These are phyloP conservation scores for Crassisporium funariophilum DNA, from an alignment of 768 basidiomycete species.

Conservation along the genomic window DNA sequence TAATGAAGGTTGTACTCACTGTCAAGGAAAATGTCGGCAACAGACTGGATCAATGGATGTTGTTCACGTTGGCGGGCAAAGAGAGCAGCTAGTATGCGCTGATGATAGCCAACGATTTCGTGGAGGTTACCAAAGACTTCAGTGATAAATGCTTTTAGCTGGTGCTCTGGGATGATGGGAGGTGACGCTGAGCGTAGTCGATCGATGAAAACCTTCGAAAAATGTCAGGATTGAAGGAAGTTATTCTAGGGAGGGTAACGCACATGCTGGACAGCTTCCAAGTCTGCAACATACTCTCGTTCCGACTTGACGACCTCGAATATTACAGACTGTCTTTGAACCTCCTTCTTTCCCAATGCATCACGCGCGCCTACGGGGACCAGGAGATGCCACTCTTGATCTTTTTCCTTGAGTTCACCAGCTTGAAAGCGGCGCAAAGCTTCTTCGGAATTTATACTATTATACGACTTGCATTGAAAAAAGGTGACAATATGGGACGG, in stretches of 20 bases:
- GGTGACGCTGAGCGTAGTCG: constrained; percentile 63
- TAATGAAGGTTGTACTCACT: constrained; percentile 44
- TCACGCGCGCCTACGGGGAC: constrained; percentile 73
- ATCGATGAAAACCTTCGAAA: constrained; percentile 67
- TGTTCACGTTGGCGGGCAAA: constrained; percentile 82
- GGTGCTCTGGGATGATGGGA: constrained; percentile 60
- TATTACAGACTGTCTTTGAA: constrained; percentile 82
- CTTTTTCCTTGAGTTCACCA: constrained; percentile 61
- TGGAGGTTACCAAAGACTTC: constrained; percentile 86
- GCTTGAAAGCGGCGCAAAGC: constrained; percentile 67
- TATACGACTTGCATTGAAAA: constrained; percentile 19
- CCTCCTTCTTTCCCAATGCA: constrained; percentile 73
- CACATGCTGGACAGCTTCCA: constrained; percentile 72
- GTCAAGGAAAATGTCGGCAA: constrained; percentile 86
- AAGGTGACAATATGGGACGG: constrained; percentile 26
- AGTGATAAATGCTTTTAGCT: constrained; percentile 64
- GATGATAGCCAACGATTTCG: constrained; percentile 67
- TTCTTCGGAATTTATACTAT: constrained; percentile 68
- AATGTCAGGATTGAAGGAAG: constrained; percentile 1
- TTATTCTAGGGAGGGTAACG: constrained; percentile 10
- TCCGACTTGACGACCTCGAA: constrained; percentile 93
- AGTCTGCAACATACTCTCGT: constrained; percentile 82
- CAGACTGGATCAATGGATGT: constrained; percentile 78
- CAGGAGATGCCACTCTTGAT: constrained; percentile 83
- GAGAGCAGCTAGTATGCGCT: constrained; percentile 69